Base-by-base conservation (phyloP, 78 protist species). In the Isochrysis galbana region DNA sequence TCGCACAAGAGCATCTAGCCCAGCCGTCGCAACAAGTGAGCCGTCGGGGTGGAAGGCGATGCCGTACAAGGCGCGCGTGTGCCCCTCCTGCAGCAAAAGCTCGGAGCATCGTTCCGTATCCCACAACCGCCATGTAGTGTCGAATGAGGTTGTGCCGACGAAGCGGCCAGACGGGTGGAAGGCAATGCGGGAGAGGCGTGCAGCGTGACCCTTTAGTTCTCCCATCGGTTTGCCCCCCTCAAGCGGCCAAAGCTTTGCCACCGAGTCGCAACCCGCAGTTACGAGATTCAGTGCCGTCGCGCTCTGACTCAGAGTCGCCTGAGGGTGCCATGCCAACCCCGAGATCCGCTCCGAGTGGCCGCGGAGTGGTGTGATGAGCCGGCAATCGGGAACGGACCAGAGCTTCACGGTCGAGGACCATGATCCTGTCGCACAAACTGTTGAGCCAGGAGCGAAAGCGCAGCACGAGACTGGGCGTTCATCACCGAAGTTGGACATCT, bases 1-100 rank as follows among this genome's bases (percentile, higher is more conserved):
- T 2, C 97, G 77, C 10, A 92, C 94, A n/a, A 94, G 2, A 1
- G 93, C 89, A 61, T 97, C 98, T 23, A 89, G 80, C 2, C 96
- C 96, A 25, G 70, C 69, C 29, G 89, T 19, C 36, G 70, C 89
- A 44, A n/a, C 78, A 17, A 89, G 84, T 11, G 92, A 51, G 25
- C 92, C 92, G 84, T 89, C 92, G 21, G 89, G 84, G 67, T 89
- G 92, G 92, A 69, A 89, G 44, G 55, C 78, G 51, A 88, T 48
- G 36, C 44, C 91, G 80, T 88, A 88, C 39, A 88, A 39, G 32
- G 78, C 39, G 74, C 80, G 91, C 36, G 91, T 29, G 91, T 88
- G 91, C 23, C 91, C 91, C 84, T 29, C 89, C 87, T 89, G 92
- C 29, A 74, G 82, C 55, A 89, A 88, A 26, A 89, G 82, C 84